Base-by-base conservation (phyloP, 1,284 basidiomycete species). In the Pyrrhoderma lamaoense region DNA sequence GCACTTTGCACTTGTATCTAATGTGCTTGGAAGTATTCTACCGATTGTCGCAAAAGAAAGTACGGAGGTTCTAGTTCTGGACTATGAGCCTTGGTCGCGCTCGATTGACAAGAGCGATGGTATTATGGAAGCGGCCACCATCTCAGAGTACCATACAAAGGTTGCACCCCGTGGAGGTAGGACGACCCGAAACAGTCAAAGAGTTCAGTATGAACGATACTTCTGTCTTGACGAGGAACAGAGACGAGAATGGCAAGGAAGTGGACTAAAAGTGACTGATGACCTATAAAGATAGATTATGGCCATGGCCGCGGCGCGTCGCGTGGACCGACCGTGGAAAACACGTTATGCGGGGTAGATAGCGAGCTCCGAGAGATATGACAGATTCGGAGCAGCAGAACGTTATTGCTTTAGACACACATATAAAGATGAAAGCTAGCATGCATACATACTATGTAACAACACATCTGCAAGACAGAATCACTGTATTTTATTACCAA, bases 71-170 rank as follows among this genome's bases (percentile, higher is more conserved):
- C 66, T 82, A 45, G 70, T 77, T 59, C 64, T 84, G 59, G 88
- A 94, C 46, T 87, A 89, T 62, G 70, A 80, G 56, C 85, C 92
- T 22, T 77, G 75, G 65, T 68, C 93, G 39, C 73, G 82, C 51
- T 60, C 69, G 51, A 87, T 95, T 65, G 89, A 92, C 58, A 63
- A 55, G 53, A 61, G 49, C 39, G 62, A 53, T 38, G 38, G 38
- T 16, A 22, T 40, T 16, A 52, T 38, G 18, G n/a, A 40, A 37
- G 56, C 53, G 40, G 58, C 55, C 50, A 46, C 48, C 52, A 45
- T 61, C 60, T 55, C 58, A 59, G 64, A 61, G 57, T 47, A 57
- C 54, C 56, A 57, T 56, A 55, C 60, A 57, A 55, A 58, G 56
- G 52, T 58, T 56, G 52, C 57, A 64, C 51, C 36, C 23, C 50